phyloP scores from a whole-genome alignment of 2,329 filamentous ascomycete genomes.

The Trematosphaeria pertusa region DNA sequence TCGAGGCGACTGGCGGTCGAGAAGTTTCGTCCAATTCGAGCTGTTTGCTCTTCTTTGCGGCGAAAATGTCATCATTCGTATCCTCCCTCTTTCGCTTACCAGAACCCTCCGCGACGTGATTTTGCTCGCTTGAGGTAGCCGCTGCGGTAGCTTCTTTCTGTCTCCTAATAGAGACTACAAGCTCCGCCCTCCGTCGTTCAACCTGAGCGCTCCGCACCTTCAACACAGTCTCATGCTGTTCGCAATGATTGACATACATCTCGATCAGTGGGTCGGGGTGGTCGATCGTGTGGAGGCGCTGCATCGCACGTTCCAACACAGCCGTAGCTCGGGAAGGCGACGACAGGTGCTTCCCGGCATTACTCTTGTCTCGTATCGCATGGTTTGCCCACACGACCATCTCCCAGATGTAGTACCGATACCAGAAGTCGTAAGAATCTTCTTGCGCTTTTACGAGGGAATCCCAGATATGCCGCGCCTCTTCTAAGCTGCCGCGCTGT shows the following conservation, averaged over 20 bases:
- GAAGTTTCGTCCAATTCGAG: slow-evolving; percentile 38
- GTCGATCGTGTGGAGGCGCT: slow-evolving; percentile 67
- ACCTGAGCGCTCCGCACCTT: slow-evolving; percentile 77
- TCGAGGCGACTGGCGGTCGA: slow-evolving; percentile 9
- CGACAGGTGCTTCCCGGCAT: slow-evolving; percentile 56
- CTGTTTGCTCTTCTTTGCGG: slow-evolving; percentile 71
- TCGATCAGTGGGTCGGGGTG: slow-evolving; percentile 80
- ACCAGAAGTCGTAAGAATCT: slow-evolving; percentile 91
- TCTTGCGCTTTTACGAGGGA: slow-evolving; percentile 72
- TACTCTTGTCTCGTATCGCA: slow-evolving; percentile 58
- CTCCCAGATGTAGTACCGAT: slow-evolving; percentile 91
- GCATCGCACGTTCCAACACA: slow-evolving; percentile 75
- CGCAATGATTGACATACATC: slow-evolving; percentile 79
- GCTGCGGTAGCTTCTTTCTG: slow-evolving; percentile 65
- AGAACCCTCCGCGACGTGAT: slow-evolving; percentile 53
- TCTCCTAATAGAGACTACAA: slow-evolving; percentile 62
- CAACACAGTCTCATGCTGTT: slow-evolving; percentile 84
- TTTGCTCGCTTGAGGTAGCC: slow-evolving; percentile 46
- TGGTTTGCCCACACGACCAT: slow-evolving; percentile 73
- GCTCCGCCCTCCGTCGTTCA: slow-evolving; percentile 69
- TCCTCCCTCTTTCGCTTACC: slow-evolving; percentile 76
- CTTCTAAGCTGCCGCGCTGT: slow-evolving; percentile 78
- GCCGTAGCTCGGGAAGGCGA: slow-evolving; percentile 76
- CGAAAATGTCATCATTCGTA: slow-evolving; percentile 56
- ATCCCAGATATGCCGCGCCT: slow-evolving; percentile 80